Evolutionary conservation across 2,329 filamentous ascomycete species (phyloP).

Genomic region (Huntiella bhutanensis): DNA sequence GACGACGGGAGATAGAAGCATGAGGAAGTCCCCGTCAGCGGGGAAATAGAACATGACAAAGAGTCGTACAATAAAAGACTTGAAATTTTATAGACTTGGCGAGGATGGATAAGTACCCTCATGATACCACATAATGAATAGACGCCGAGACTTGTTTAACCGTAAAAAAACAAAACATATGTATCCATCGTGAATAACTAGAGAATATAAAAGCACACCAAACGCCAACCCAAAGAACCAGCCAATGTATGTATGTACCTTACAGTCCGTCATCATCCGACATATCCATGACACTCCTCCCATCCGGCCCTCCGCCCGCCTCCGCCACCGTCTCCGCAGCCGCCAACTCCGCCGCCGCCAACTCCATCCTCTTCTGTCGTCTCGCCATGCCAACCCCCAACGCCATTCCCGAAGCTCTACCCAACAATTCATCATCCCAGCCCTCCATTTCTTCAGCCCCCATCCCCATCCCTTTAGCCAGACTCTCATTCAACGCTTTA

Average conservation of each 20-base stretch:
- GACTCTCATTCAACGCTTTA: constrained; percentile 48
- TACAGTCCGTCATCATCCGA: constrained; percentile 29
- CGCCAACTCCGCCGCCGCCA: constrained; percentile 18
- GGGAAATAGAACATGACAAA: neutral
- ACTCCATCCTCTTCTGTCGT: constrained; percentile 11
- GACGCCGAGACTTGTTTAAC: neutral
- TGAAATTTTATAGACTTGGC: neutral
- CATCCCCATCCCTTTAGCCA: constrained; percentile 22
- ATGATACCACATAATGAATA: neutral
- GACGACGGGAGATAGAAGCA: neutral
- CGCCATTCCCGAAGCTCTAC: constrained; percentile 11
- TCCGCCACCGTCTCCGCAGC: constrained; percentile 14
- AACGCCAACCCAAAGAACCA: neutral
- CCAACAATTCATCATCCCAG: constrained; percentile 34
- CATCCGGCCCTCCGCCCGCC: constrained; percentile 17
- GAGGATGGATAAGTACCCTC: neutral
- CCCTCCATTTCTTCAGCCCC: constrained; percentile 27
- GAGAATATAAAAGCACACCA: neutral
- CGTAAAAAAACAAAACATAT: neutral
- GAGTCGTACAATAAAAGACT: neutral
- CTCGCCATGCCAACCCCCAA: constrained; percentile 20
- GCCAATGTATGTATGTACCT: neutral
- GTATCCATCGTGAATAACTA: no score
- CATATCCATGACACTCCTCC: constrained; percentile 35
- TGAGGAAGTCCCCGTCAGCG: neutral